phyloP scores from a whole-genome alignment of 1,284 basidiomycete genomes.

The Fomitiporia mediterranea region DNA sequence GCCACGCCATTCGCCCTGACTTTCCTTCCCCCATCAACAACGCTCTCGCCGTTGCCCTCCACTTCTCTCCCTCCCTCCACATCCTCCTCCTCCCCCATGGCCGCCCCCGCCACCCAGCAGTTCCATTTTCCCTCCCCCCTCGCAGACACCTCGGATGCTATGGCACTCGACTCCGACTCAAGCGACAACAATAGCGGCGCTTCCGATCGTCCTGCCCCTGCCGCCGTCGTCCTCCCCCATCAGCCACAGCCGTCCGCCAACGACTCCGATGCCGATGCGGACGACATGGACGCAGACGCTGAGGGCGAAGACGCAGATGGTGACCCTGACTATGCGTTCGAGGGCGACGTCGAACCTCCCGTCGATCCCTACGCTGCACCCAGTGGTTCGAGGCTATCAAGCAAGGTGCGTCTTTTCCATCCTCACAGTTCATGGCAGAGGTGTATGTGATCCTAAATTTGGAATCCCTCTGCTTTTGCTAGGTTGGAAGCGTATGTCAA shows the following conservation, averaged over 20 bases:
- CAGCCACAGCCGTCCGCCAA: neutral
- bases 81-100: slow-evolving; percentile 7
- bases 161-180: slow-evolving; percentile 1
- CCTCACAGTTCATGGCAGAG: slow-evolving; percentile 27
- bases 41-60: slow-evolving; percentile 2
- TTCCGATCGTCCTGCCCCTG: neutral
- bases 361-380: slow-evolving; percentile 17
- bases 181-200: slow-evolving; percentile 5
- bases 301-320: slow-evolving; percentile 25
- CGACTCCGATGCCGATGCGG: slow-evolving; percentile 22
- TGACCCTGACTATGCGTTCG: slow-evolving; percentile 22
- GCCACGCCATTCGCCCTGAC: slow-evolving; percentile 4
- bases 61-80: slow-evolving; percentile 8
- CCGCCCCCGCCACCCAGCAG: slow-evolving; percentile 10
- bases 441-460: slow-evolving; percentile 15
- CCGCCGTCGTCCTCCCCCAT: neutral
- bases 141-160: neutral
- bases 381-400: slow-evolving; percentile 18
- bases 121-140: neutral
- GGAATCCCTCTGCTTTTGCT: slow-evolving; percentile 3
- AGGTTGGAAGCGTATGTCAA: slow-evolving; percentile 24
- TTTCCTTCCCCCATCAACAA: slow-evolving; percentile 2
- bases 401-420: slow-evolving; percentile 23
- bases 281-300: slow-evolving; percentile 22
- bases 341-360: slow-evolving; percentile 15